Base-by-base conservation (phyloP, 192 early-diverging fungal species). In the Backusella australiensis region DNA sequence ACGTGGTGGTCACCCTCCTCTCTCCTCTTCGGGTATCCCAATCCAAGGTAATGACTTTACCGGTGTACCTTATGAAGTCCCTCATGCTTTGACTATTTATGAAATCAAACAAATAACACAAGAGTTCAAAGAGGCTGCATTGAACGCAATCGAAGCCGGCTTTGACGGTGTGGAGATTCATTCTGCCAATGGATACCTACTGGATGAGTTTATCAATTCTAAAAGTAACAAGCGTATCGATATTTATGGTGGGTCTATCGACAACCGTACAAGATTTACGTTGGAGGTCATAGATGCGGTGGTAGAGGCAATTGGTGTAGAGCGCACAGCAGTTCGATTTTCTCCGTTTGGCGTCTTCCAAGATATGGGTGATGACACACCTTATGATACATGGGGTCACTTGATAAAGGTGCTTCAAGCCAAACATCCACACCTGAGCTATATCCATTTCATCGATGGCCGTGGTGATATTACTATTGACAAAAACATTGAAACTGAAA, bases 91-190 rank as follows among this genome's bases (percentile, higher is more conserved):
- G 3, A 70, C 69, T 3, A 34, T 34, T 19, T 3, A 4, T 1
- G 78, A 80, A 19, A 75, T 80, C 15, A 38, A 59, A 29, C 1
- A 44, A 35, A 5, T 80, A 2, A 38, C 63, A 11, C 12, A 71
- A 0, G 59, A 72, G 0, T 80, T 49, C 35, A 41, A 34, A 15
- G 12, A 67, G 9, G 91, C 93, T 39, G 92, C 96, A 0, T 74
- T 77, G 44, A 89, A 91, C 38, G 94, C 97, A 0, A 81, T 88
- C 35, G 81, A 86, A 63, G 95, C 96, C 7, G 95, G 94, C 2
- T 94, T 96, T 79, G 94, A 97, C 59, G 91, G 91, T n/a, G 81
- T 97, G 26, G 97, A 98, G 81, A 85, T 99, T 26, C 96, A 98
- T 71, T 88, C 82, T 65, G 96, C 97, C 0, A 94, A 99, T 80